Evolutionary conservation across 1,139 yeast species (phyloP).

Genomic region (Magnusiomyces tetraspermus): DNA sequence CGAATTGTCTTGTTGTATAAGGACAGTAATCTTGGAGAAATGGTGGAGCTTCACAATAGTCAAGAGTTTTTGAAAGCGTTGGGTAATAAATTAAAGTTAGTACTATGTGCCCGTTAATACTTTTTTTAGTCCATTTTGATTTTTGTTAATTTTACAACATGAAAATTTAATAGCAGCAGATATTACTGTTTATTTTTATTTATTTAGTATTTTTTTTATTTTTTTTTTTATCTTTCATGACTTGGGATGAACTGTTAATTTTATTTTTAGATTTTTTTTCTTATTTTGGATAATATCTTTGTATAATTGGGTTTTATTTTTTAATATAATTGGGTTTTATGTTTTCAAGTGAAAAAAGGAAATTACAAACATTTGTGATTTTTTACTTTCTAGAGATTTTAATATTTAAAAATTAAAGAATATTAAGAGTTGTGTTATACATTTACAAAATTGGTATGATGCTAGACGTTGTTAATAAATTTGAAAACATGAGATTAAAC

Average conservation of each 20-base stretch:
- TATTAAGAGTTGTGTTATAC: too few species aligned
- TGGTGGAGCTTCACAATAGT: slow-evolving; percentile 25
- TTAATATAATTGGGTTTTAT: too few species aligned
- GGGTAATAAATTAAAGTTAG: slow-evolving; percentile 30
- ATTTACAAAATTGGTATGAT: too few species aligned
- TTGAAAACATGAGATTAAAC: too few species aligned
- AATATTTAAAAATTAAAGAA: too few species aligned
- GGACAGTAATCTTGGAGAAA: slow-evolving; percentile 24
- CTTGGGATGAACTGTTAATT: neutral
- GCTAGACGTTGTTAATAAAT: too few species aligned
- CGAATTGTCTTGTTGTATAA: slow-evolving; percentile 26
- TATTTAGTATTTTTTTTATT: neutral
- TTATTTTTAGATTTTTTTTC: neutral
- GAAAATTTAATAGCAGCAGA: slow-evolving; percentile 5
- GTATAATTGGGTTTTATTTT: too few species aligned
- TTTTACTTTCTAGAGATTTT: too few species aligned
- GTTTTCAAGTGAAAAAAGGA: too few species aligned
- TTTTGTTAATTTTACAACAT: slow-evolving; percentile 4
- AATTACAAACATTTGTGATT: too few species aligned
- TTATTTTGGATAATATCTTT: neutral
- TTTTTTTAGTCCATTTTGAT: neutral
- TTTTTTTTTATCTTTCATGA: neutral
- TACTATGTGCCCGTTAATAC: slow-evolving; percentile 28
- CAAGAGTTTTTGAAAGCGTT: slow-evolving; percentile 28
- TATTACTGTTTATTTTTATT: neutral